Evolutionary conservation across 1,139 yeast species (phyloP), one percentile per base, ranked within the genome.

Genomic region (Candida frijolesensis): DNA sequence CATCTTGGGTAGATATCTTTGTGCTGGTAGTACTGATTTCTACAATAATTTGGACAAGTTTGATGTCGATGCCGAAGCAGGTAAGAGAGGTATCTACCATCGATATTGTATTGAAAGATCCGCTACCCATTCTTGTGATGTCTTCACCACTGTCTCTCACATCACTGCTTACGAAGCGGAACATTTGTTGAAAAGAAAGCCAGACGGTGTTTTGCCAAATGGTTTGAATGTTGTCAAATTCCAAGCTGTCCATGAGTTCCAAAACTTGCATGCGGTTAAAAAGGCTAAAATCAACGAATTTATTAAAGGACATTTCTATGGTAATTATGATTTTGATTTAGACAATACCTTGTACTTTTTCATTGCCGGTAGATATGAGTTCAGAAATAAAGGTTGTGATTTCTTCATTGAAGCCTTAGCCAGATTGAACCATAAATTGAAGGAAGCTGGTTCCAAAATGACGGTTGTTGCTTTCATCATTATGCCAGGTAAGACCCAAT

Each of bases 41-140:
- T 94, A 94, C 77, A 94, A 94, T 71, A 91, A 92, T 65, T 78
- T 94, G 64, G 88, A 89, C 59, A 78, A 84, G 64, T 92, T 94
- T 66, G 99, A 94, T 64, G 97, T 92, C 46, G 99, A 94, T 67
- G 92, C 95, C 34, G 99, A 94, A 71, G 98, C 98, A 10, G 99
- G 99, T 18, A 92, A 91, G 71, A 79, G 98, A 60, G 99, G 99
- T 50, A 94, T 94, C 60, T 94, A 94, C 70, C 99, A 94, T 66
- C 82, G 99, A 57, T 94, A 94, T 71, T 94, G 99, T 70, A 88
- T 94, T 58, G 99, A 94, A 72, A 82, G 99, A 52, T 91, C 96
- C 2, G 97, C 98, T 7, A 92, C 97, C 18, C 99, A 94, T 66
- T 82, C 95, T 10, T 91, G 97, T 14, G 99, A 94, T 70, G 99